Conservation (phyloP, 306 rosid species). For the Prunus dulcis region DNA sequence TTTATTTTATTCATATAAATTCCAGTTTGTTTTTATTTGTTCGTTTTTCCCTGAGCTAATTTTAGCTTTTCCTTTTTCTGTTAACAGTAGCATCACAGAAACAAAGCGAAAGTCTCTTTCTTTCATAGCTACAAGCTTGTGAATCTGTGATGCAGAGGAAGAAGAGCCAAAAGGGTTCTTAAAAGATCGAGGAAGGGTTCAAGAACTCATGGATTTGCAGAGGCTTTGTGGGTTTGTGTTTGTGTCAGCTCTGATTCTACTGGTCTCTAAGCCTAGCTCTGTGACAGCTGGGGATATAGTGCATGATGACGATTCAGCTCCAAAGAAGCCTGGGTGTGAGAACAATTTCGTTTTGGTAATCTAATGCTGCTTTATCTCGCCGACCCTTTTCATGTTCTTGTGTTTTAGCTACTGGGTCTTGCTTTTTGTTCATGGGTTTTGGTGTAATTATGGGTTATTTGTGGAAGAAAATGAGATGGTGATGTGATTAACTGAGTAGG, state of each 20-base stretch:
- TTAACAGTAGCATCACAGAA: background rate
- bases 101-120: background rate
- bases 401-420: conserved; percentile 23
- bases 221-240: conserved; percentile 31
- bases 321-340: conserved; percentile 87
- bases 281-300: conserved; percentile 72
- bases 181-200: conserved; percentile 23
- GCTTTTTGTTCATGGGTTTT: conserved; percentile 28
- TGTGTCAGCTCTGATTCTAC: conserved; percentile 30
- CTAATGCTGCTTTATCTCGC: conserved; percentile 14
- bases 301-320: conserved; percentile 71
- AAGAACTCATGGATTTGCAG: conserved; percentile 50
- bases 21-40: background rate
- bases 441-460: background rate
- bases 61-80: background rate
- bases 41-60: background rate
- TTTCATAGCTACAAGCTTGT: conserved; percentile 19
- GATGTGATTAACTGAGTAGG: background rate
- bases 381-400: conserved; percentile 19
- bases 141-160: conserved; percentile 32
- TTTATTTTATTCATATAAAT: background rate
- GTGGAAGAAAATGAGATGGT: background rate
- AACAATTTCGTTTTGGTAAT: conserved; percentile 83
- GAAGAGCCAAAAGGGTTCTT: conserved; percentile 30
- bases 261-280: conserved; percentile 32